Conservation (phyloP, 2,329 filamentous ascomycete species). For the Penicillium decumbens region DNA sequence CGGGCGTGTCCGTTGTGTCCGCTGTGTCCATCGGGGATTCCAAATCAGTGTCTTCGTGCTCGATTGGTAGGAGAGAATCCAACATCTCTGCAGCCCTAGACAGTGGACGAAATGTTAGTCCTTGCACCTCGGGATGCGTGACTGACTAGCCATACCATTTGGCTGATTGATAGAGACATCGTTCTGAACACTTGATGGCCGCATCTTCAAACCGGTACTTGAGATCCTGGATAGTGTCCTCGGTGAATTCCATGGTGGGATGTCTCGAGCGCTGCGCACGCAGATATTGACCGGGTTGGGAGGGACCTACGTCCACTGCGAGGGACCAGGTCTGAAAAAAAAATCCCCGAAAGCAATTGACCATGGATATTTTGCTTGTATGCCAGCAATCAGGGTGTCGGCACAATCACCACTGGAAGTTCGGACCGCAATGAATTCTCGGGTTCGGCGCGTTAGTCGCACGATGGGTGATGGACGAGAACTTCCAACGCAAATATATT, state of each 20-base stretch:
- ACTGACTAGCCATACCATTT: conserved; percentile 65
- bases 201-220: conserved; percentile 75
- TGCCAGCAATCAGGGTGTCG: not conserved
- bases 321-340: not conserved
- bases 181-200: conserved; percentile 83
- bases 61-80: conserved; percentile 63
- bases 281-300: not conserved
- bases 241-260: conserved; percentile 34
- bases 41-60: conserved; percentile 56
- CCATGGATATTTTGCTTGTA: not conserved
- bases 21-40: conserved; percentile 57
- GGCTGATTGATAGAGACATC: conserved; percentile 90
- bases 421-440: conserved; percentile 6
- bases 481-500: not conserved
- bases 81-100: conserved; percentile 88
- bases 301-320: not conserved
- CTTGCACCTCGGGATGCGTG: not conserved
- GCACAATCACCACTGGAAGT: not conserved
- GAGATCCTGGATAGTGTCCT: conserved; percentile 52
- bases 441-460: conserved; percentile 10
- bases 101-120: conserved; percentile 12
- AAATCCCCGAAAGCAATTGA: not conserved
- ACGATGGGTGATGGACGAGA: not conserved
- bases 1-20: conserved; percentile 51
- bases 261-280: not conserved